Percentiles rank a stretch among this genome's conserved stretches.
phyloP scores from a whole-genome alignment of 805 yeast species.

The Yarrowia sp. region DNA sequence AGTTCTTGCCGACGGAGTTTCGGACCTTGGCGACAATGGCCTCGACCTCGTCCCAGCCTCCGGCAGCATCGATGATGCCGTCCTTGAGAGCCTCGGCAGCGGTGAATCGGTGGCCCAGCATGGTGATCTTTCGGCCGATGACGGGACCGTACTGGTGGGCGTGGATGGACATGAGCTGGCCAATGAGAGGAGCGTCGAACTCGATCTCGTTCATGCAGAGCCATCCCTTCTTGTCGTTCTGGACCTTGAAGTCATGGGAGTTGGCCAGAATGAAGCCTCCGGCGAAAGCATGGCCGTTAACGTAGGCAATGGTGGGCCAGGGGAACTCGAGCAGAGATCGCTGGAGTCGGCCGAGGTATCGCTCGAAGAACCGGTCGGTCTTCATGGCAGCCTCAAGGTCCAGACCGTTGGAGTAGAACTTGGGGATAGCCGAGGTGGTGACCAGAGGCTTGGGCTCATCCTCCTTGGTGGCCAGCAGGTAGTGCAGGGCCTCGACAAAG shows the following conservation, averaged over 20 bases:
- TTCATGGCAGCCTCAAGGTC: conserved; percentile 50
- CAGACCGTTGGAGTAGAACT: conserved; percentile 53
- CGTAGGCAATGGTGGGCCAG: conserved; percentile 52
- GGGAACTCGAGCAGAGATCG: conserved; percentile 51
- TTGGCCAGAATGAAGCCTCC: conserved; percentile 53
- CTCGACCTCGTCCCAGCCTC: conserved; percentile 50
- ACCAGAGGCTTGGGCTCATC: conserved; percentile 49
- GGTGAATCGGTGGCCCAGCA: conserved; percentile 50
- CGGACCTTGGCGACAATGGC: conserved; percentile 45
- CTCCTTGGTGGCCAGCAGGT: conserved; percentile 44
- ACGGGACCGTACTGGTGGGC: conserved; percentile 47
- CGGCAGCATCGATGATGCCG: conserved; percentile 49
- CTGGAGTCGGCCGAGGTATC: conserved; percentile 49
- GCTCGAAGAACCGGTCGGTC: conserved; percentile 50
- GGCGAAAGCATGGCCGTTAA: conserved; percentile 55
- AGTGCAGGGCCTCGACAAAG: conserved; percentile 49
- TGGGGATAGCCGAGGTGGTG: conserved; percentile 51
- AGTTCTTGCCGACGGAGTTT: conserved; percentile 30
- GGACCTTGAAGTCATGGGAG: conserved; percentile 52
- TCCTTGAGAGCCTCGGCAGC: conserved; percentile 46
- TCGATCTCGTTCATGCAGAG: conserved; percentile 53
- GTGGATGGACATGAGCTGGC: conserved; percentile 51
- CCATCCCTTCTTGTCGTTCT: conserved; percentile 52
- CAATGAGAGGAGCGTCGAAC: conserved; percentile 52
- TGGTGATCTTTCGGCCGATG: conserved; percentile 47